Evolutionary conservation across 257 asterid genomes (phyloP), one percentile per base, ranked within the genome.

Genomic region (Solanum piurae): DNA sequence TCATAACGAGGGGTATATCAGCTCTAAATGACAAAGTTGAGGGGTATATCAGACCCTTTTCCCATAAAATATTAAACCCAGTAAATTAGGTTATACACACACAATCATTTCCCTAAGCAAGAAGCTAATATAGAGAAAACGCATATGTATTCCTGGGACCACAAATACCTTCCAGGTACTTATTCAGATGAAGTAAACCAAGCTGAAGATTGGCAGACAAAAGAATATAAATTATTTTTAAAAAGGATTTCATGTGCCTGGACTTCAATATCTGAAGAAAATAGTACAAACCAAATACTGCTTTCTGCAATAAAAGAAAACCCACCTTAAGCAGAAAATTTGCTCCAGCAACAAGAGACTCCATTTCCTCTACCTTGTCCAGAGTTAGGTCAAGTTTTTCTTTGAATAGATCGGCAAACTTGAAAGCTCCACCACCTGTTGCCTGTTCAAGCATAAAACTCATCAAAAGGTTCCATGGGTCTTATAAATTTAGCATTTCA

Each of bases 381-480:
- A 97, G 92, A 68, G 92, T 88, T 89, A 95, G 91, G 82, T 96
- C 98, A 88, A 96, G 99, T 92, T 95, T 96, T 88, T 95, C 97
- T 90, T 93, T 95, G 89, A 97, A 95, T 40, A 97, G 86, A 91
- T 96, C 95, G 13, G 98, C 94, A 92, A 94, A 97, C 88, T 94
- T 97, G 89, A 94, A 97, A 38, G 99, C 98, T 86, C 99, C 99
- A 37, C 99, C 99, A 89, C 99, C 99, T 86, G 99, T 97, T 90
- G 99, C 99, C 99, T 97, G 94, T 90, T 92, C 72, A 89, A 88
- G 90, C 86, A 88, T 38, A 83, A 36, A 86, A 88, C 85, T 86
- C 38, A 86, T 91, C 87, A 92, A 86, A 88, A 79, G 55, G 46
- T 80, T 46, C 25, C 66, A 80, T 20, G 66, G 40, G 25, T 79